Base-by-base conservation (phyloP, 371 early-diverging fungal genomes). In the Chytridiales sp. region DNA sequence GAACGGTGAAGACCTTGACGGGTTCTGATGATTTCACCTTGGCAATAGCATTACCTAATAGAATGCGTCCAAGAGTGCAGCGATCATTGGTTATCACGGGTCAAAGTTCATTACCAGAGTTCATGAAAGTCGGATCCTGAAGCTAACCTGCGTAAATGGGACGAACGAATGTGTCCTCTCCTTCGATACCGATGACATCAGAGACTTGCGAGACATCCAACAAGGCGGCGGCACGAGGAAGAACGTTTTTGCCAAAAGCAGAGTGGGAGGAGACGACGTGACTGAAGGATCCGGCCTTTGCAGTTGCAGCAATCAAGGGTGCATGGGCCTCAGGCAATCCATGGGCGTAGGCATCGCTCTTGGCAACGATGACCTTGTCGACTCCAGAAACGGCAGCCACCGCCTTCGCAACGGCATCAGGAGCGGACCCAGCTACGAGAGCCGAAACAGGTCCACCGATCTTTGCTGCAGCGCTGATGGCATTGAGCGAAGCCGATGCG, bases 201-300 rank as follows among this genome's bases (percentile, higher is more conserved):
- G 95, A 91, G 47, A 97, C 76, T 62, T 88, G 91, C 64, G 90
- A 86, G 32, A 94, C 90, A 69, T 95, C 95, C 64, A 95, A 69
- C 27, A 94, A 74, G 22, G 96, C 98, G 47, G 96, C 95, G 39
- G 89, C 87, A 30, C 98, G 88, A 42, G 97, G 98, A 66, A 95
- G 70, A 41, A 95, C 76, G 79, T 93, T 94, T 85, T 94, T 95
- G 50, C 93, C 94, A 68, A 87, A 86, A 22, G 95, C 89, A 35
- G 90, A 81, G 76, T 96, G 93, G 3, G 91, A 80, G 5, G 91
- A 89, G 41, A 96, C 71, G 55, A 96, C 77, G 73, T 97, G 95
- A 44, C 92, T 85, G 73, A 89, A 89, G 49, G 73, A 78, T 38
- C 83, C 79, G 56, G 84, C 77, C 72, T 90, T 85, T 59, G 87